These are phyloP conservation scores for Ogataea dorogensis DNA, from an alignment of 805 yeast genomes.

Conservation along the genomic window DNA sequence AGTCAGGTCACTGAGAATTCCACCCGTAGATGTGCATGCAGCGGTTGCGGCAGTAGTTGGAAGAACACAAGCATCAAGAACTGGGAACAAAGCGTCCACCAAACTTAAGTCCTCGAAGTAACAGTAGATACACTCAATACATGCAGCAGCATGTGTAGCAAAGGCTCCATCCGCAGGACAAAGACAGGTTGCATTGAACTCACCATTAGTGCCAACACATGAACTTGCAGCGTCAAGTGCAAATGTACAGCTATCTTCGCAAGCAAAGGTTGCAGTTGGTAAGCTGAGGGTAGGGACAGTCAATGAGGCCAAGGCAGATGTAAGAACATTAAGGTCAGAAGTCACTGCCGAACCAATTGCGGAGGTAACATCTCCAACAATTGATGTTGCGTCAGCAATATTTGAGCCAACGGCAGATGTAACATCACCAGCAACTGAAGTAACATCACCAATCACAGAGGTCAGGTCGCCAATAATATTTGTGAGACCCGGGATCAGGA, in stretches of 20 bases:
- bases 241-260: not conserved
- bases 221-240: not conserved
- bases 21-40: not conserved
- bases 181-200: not conserved
- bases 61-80: not conserved
- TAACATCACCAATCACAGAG: constrained; percentile 31
- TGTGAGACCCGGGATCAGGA: constrained; percentile 37
- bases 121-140: constrained; percentile 1
- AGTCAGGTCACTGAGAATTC: too few species aligned
- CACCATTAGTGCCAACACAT: not conserved
- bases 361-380: constrained; percentile 1
- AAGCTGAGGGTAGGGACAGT: not conserved
- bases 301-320: not conserved
- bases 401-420: constrained; percentile 26
- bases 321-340: not conserved
- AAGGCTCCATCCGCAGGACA: constrained; percentile 1
- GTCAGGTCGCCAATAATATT: constrained; percentile 25
- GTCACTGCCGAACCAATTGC: too few species aligned
- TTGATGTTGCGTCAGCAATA: not conserved
- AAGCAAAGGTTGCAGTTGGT: not conserved
- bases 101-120: not conserved
- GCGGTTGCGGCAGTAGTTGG: constrained; percentile 1
- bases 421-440: constrained; percentile 34
- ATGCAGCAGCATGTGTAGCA: not conserved
- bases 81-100: not conserved